Evolutionary conservation across 192 early-diverging fungal genomes (phyloP), one percentile per base, ranked within the genome.

Genomic region (Coemansia sp.): DNA sequence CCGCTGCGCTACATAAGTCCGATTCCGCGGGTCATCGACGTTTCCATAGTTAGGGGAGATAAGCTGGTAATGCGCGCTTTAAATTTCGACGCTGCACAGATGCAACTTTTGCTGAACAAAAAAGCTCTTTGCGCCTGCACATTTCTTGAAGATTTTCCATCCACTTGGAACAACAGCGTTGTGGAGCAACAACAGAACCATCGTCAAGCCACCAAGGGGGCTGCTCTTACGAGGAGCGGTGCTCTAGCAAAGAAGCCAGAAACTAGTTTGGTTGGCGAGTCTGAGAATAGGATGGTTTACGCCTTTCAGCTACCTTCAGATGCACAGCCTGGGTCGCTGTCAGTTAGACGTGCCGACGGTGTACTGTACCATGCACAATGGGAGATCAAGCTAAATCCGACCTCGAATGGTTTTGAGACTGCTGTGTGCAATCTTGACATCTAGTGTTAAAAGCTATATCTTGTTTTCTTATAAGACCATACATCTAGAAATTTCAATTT

Each of bases 321-420:
- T 32, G 47, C 63, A 11, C 49, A 55, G 43, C 45, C 68, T 0
- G 71, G 74, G 7, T 32, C 65, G 1, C 54, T 82, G 57, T 73
- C 58, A 18, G 60, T 82, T 18, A 60, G 69, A 45, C 74, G 71
- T 11, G 41, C 61, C 11, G 74, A 82, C 41, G 74, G 80, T 15
- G 71, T 77, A 45, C 51, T 69, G 62, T 68, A 71, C 72, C 74
- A 77, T 43, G 66, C 74, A 42, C 70, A 73, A 41, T 82, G 80
- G 80, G 66, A 68, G 8, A 6, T 82, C 26, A 67, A 66, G 40
- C 71, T 37, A 15, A 39, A 21, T 26, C 22, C 54, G 40, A 41
- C 49, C 12, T 47, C 65, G 10, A 8, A 37, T 19, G 48, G 21
- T 26, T 26, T 73, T 16, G 74, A 82, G 58, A 61, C 76, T 13